Conservation (phyloP, 768 basidiomycete genomes). For the Kwoniella botswanensis region DNA sequence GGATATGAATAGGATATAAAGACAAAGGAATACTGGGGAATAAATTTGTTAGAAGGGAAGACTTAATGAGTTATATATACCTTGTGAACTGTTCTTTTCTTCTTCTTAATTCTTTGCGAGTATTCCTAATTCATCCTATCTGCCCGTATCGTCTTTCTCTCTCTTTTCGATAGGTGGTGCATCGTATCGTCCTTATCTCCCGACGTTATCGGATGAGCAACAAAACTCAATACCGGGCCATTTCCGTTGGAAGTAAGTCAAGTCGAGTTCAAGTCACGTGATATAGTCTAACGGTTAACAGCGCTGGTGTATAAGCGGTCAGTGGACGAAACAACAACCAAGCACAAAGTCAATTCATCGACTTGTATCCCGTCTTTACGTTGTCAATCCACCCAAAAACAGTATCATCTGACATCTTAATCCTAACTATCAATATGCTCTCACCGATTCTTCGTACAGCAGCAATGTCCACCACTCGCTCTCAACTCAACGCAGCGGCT, state of each 20-base stretch:
- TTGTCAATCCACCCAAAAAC: not conserved
- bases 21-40: not conserved
- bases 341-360: not conserved
- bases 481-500: slow-evolving; percentile 18
- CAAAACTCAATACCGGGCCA: not conserved
- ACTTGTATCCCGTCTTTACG: not conserved
- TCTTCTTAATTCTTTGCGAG: too few relatives aligned
- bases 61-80: not conserved
- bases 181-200: not conserved
- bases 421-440: not conserved
- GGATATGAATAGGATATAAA: not conserved
- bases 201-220: not conserved
- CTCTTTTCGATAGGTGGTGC: not conserved
- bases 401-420: not conserved
- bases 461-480: not conserved
- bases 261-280: not conserved
- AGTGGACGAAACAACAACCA: too few relatives aligned
- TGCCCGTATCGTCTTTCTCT: not conserved
- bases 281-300: not conserved
- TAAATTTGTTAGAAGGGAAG: not conserved
- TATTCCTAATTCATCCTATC: slow-evolving; percentile 1
- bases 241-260: not conserved
- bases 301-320: not conserved
- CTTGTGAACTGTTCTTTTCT: not conserved
- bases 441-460: not conserved